Evolutionary conservation across 1,284 basidiomycete genomes (phyloP), one percentile per base, ranked within the genome.

Genomic region (Cutaneotrichosporon spelunceum): DNA sequence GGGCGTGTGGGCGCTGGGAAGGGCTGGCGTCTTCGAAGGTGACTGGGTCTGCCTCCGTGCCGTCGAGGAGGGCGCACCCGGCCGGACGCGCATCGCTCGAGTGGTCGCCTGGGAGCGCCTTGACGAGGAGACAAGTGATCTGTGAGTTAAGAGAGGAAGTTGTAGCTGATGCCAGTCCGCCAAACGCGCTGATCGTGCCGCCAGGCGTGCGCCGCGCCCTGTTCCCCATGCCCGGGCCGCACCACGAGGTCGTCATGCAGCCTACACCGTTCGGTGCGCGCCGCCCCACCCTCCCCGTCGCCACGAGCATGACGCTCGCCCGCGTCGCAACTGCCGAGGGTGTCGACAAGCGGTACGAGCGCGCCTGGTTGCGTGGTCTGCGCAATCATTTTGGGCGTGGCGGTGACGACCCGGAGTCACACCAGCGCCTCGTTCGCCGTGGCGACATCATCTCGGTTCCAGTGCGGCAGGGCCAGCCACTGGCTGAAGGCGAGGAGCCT

Each of bases 321-420:
- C 85, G 93, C 21, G 82, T 99, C 4, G 88, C 91, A 0, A 92
- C 92, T 0, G 87, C 92, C 0, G 79, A 88, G 64, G 87, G 90
- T 1, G 86, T 85, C 6, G 86, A 88, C 74, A 87, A 88, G 60
- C 79, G 81, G 34, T 90, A 90, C 70, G 90, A 96, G 71, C 73
- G 82, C 0, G 75, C 86, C 8, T 89, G 90, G 74, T 76, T 93
- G 14, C 80, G 82, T 14, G 86, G 87, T 5, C 78, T 98, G 63
- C 88, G 86, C 60, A 63, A 74, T 3, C 85, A 89, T 73, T 93
- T 97, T 71, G 81, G 84, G 42, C 6, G n/a, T 13, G 84, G 29
- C 36, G 56, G 47, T 14, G 39, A 44, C 23, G 64, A 64, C 4
- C 55, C 63, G 1, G 68, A 61, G 29, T 42, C 58, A 11, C 44